These are phyloP conservation scores for Aspergillus proliferans DNA, from an alignment of 2,329 filamentous ascomycete species.

Conservation along the genomic window DNA sequence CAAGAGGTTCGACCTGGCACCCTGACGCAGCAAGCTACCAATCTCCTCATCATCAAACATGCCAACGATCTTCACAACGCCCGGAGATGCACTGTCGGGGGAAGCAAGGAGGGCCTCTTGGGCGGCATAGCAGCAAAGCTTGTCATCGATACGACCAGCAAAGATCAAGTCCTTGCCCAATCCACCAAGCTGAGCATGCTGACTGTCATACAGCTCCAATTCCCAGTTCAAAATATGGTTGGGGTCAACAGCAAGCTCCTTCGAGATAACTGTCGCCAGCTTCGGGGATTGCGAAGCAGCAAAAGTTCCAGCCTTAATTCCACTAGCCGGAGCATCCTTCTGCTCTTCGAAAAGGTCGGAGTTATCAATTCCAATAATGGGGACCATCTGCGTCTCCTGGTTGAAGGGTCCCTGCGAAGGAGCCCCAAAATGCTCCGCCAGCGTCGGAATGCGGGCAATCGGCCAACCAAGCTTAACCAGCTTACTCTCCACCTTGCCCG, in stretches of 20 bases:
- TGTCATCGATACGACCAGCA: constrained; percentile 92
- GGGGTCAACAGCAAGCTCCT: constrained; percentile 70
- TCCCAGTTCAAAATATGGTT: constrained; percentile 89
- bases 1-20: constrained; percentile 83
- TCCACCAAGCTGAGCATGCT: constrained; percentile 76
- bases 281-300: constrained; percentile 75
- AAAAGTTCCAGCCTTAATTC: constrained; percentile 58
- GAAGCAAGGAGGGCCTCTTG: constrained; percentile 74
- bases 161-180: constrained; percentile 92
- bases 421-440: constrained; percentile 89
- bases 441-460: constrained; percentile 82
- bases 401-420: constrained; percentile 64
- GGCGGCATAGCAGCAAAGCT: constrained; percentile 91
- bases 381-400: constrained; percentile 86
- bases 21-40: constrained; percentile 82
- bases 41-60: constrained; percentile 98
- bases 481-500: constrained; percentile 70
- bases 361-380: constrained; percentile 83
- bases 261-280: constrained; percentile 75
- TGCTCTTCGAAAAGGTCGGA: constrained; percentile 45
- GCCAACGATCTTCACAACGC: constrained; percentile 82
- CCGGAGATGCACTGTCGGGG: constrained; percentile 43
- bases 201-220: constrained; percentile 85
- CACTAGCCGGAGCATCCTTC: constrained; percentile 26
- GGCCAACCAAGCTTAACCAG: constrained; percentile 92